Evolutionary conservation across 305 asterid species (phyloP), one percentile per base, ranked within the genome.

Genomic region (Rubia tinctorum): DNA sequence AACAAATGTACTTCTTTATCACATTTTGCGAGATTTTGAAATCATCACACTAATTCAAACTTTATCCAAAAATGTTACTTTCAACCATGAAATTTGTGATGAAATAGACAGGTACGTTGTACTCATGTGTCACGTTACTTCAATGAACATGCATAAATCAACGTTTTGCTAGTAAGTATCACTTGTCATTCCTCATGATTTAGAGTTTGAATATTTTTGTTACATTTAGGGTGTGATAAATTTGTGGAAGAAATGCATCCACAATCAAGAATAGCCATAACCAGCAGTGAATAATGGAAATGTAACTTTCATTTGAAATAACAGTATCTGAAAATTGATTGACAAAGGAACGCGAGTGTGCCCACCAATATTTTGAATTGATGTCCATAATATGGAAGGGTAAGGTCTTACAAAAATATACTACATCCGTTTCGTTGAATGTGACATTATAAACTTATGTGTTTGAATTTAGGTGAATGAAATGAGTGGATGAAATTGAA

Each of bases 341-440:
- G 69, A 15, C 12, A 71, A 12, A 10, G 49, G 49, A 51, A 71
- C 40, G n/a, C 20, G 5, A 40, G 25, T 20, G 68, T 66, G 66
- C 62, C 82, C 75, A 70, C 68, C 73, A 53, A 43, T 37, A 45
- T 63, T 43, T 60, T 55, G 75, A 74, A 80, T 75, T 74, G 78
- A 75, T 58, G 71, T 59, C 63, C 61, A 79, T 64, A 63, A 39
- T 47, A 40, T 47, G 74, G 37, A 72, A 59, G n/a, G 18, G 60
- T 53, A 7, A 73, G 91, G 87, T 18, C 84, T 88, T 81, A 68
- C 40, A 77, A 44, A 59, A 51, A 43, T 69, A 73, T 75, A 51
- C 53, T n/a, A n/a, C n/a, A n/a, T n/a, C n/a, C n/a, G n/a, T n/a
- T n/a, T n/a, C n/a, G n/a, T n/a, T n/a, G n/a, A n/a, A n/a, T n/a